Percentiles rank a stretch among this genome's conserved stretches.
phyloP scores from a whole-genome alignment of 179 eudicot genomes.

The Actinidia arguta region DNA sequence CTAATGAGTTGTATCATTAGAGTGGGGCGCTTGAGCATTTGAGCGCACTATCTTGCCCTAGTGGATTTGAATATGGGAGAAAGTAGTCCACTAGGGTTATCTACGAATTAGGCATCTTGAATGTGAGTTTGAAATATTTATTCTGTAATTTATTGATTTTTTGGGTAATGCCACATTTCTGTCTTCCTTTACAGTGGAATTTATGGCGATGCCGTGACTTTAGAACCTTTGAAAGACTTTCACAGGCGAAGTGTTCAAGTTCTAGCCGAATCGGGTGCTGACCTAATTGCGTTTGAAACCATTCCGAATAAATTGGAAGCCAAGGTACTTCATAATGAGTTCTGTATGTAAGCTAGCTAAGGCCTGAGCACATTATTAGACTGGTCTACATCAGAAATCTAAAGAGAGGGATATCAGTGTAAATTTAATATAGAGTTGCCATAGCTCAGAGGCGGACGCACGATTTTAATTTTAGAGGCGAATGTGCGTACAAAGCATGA shows the following conservation, averaged over 20 bases:
- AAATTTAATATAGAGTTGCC: too few species aligned
- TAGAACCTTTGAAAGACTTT: conserved; percentile 58
- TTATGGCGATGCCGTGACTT: conserved; percentile 49
- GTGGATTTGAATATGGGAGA: too few species aligned
- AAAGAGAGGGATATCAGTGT: too few species aligned
- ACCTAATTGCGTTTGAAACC: conserved; percentile 75
- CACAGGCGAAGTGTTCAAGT: conserved; percentile 74
- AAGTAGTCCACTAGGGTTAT: neutral
- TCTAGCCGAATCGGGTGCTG: conserved; percentile 68
- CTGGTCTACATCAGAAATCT: too few species aligned
- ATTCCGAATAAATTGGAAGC: conserved; percentile 75
- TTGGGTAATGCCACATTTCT: neutral
- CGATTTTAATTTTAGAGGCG: too few species aligned
- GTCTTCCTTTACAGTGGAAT: conserved; percentile 48
- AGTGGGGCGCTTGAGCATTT: too few species aligned
- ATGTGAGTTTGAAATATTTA: neutral
- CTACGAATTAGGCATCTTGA: neutral
- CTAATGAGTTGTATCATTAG: too few species aligned
- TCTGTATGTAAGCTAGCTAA: too few species aligned
- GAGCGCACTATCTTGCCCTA: too few species aligned
- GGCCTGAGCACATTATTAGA: too few species aligned
- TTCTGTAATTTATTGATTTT: neutral
- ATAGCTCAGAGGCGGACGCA: too few species aligned
- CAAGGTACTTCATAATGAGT: conserved; percentile 34
- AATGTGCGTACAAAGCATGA: too few species aligned